Percentiles rank a stretch among this genome's conserved stretches.
Conservation (phyloP, 140 eudicot species). For the Flaveria floridana region DNA sequence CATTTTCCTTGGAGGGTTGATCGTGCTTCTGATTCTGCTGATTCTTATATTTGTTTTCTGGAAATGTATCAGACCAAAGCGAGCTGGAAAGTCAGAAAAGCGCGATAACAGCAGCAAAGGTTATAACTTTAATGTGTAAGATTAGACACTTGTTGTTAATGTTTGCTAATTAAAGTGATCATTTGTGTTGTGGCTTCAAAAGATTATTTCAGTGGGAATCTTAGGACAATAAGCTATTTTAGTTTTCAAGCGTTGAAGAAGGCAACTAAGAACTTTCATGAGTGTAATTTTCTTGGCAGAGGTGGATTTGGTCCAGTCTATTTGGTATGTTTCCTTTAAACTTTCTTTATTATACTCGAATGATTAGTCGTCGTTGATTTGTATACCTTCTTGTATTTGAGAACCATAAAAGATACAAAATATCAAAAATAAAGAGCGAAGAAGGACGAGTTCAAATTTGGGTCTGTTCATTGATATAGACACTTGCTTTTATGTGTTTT, state of each 20-base stretch:
- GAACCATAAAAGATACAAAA: neutral
- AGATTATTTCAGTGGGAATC: conserved; percentile 47
- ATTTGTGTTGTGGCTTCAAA: conserved; percentile 33
- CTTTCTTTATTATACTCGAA: neutral
- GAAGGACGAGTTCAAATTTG: neutral
- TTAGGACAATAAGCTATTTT: conserved; percentile 54
- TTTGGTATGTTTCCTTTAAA: conserved; percentile 42
- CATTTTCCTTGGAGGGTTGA: conserved; percentile 52
- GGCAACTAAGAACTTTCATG: conserved; percentile 70
- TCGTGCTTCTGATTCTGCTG: conserved; percentile 44
- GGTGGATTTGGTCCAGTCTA: conserved; percentile 81
- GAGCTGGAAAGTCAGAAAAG: conserved; percentile 24
- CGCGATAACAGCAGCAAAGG: conserved; percentile 30
- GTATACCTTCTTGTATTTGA: conserved; percentile 6
- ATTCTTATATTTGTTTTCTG: conserved; percentile 42
- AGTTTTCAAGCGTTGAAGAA: conserved; percentile 48
- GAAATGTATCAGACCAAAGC: conserved; percentile 38
- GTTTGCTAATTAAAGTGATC: conserved; percentile 12
- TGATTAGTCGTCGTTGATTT: neutral
- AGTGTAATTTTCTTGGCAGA: conserved; percentile 61
- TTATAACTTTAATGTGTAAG: neutral
- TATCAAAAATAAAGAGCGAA: neutral
- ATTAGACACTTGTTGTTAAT: neutral
- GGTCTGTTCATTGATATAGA: neutral
- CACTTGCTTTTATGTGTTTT: neutral